Percentiles rank a stretch among this genome's conserved stretches.
These are phyloP conservation scores for Leptomonas pyrrhocoris DNA, from an alignment of 208 protist species.

Conservation along the genomic window DNA sequence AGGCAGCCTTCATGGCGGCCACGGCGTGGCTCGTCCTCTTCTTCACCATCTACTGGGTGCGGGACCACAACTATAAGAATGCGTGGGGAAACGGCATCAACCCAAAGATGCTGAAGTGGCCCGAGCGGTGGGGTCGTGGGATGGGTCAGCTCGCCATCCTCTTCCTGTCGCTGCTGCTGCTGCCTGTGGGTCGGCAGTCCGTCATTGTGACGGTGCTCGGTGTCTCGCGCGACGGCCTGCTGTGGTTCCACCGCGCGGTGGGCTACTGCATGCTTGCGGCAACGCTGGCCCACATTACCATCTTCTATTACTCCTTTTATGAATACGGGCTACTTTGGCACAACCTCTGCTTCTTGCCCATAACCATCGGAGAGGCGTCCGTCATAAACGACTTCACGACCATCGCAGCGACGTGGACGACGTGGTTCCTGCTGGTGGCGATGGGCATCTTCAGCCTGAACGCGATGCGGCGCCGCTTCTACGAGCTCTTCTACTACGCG, in stretches of 20 bases:
- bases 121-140: slow-evolving; percentile 49
- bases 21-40: slow-evolving; percentile 38
- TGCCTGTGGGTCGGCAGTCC: slow-evolving; percentile 57
- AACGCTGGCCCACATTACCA: slow-evolving; percentile 36
- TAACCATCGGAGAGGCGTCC: slow-evolving; percentile 11
- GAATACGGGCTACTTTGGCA: slow-evolving; percentile 29
- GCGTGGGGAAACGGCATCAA: slow-evolving; percentile 10
- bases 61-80: slow-evolving; percentile 65
- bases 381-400: slow-evolving; percentile 49
- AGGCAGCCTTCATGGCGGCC: slow-evolving; percentile 33
- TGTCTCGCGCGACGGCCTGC: slow-evolving; percentile 51
- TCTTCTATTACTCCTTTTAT: slow-evolving; percentile 33
- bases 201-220: slow-evolving; percentile 53
- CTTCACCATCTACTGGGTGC: slow-evolving; percentile 71
- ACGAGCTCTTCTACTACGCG: slow-evolving; percentile 75
- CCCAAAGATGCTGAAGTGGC: slow-evolving; percentile 5
- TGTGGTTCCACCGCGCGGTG: slow-evolving; percentile 62
- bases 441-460: slow-evolving; percentile 56
- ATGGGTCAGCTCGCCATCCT: slow-evolving; percentile 64
- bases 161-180: slow-evolving; percentile 60
- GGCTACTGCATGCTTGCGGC: slow-evolving; percentile 40
- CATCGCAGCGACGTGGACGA: slow-evolving; percentile 40
- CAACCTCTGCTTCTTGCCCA: slow-evolving; percentile 35
- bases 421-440: slow-evolving; percentile 44
- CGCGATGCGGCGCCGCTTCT: slow-evolving; percentile 51